Evolutionary conservation across 352 stramenopile genomes (phyloP).

Genomic region (Poterioochromonas sp.): DNA sequence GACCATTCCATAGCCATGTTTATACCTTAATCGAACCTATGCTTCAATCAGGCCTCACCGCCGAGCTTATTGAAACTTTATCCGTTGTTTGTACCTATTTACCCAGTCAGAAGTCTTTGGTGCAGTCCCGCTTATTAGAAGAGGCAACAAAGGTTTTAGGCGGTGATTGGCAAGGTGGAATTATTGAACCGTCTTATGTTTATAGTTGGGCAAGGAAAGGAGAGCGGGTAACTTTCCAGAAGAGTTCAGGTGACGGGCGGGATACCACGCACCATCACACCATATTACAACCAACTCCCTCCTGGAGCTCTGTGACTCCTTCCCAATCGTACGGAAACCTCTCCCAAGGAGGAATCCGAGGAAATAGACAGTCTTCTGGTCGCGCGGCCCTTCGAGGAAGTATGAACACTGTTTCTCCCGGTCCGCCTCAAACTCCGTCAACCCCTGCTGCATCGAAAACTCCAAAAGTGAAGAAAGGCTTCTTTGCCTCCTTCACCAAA

Average conservation of each 20-base stretch:
- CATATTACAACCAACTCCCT: background rate
- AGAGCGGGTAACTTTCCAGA: background rate
- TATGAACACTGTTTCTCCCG: background rate
- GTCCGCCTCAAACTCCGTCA: background rate
- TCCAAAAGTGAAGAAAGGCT: background rate
- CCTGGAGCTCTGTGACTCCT: background rate
- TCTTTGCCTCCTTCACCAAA: background rate
- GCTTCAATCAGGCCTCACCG: slow-evolving; percentile 75
- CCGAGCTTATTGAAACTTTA: slow-evolving; percentile 82
- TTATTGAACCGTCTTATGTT: background rate
- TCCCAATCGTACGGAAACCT: too few relatives aligned
- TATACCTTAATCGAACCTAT: slow-evolving; percentile 61
- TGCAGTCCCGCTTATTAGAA: slow-evolving; percentile 87
- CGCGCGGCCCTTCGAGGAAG: too few relatives aligned
- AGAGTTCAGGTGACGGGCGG: background rate
- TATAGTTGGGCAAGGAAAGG: background rate
- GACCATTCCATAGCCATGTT: slow-evolving; percentile 53
- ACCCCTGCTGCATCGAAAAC: background rate
- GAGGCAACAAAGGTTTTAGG: slow-evolving; percentile 87
- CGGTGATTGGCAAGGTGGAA: slow-evolving; percentile 44
- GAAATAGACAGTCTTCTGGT: too few relatives aligned
- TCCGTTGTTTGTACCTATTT: slow-evolving; percentile 74
- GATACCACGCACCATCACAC: too few relatives aligned
- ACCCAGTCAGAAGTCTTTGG: slow-evolving; percentile 68
- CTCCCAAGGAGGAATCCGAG: too few relatives aligned